These are phyloP conservation scores for Colletotrichum limetticola DNA, from an alignment of 2,329 filamentous ascomycete genomes.

Conservation along the genomic window DNA sequence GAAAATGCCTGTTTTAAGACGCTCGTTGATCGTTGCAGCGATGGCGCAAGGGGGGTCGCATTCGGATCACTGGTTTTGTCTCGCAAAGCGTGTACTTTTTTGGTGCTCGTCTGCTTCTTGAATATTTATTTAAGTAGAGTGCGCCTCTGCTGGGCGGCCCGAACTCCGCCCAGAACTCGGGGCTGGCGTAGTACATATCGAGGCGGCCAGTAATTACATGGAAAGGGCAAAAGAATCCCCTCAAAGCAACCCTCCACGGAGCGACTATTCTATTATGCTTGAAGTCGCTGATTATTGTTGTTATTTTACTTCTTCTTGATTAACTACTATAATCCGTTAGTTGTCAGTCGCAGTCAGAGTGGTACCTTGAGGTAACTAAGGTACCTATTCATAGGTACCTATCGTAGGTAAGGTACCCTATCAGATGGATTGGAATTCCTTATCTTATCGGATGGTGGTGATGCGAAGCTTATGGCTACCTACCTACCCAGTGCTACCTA, in stretches of 20 bases:
- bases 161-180: not conserved
- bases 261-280: no score
- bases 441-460: constrained; percentile 21
- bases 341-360: no score
- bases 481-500: no score
- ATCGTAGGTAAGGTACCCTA: no score
- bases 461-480: not conserved
- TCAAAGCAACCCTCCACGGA: no score
- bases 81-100: not conserved
- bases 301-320: no score
- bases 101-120: not conserved
- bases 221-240: not conserved
- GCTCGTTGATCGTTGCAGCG: constrained; percentile 24
- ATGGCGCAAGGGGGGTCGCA: constrained; percentile 16
- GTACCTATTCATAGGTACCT: not conserved
- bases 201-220: not conserved
- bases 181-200: not conserved
- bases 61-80: not conserved
- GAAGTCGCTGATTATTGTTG: no score
- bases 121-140: not conserved
- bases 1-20: not conserved
- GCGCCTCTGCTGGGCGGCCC: not conserved
- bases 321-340: no score
- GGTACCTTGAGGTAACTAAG: not conserved
- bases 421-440: not conserved